Evolutionary conservation across 2,329 filamentous ascomycete species (phyloP).

Genomic region (Clonostachys sp.): DNA sequence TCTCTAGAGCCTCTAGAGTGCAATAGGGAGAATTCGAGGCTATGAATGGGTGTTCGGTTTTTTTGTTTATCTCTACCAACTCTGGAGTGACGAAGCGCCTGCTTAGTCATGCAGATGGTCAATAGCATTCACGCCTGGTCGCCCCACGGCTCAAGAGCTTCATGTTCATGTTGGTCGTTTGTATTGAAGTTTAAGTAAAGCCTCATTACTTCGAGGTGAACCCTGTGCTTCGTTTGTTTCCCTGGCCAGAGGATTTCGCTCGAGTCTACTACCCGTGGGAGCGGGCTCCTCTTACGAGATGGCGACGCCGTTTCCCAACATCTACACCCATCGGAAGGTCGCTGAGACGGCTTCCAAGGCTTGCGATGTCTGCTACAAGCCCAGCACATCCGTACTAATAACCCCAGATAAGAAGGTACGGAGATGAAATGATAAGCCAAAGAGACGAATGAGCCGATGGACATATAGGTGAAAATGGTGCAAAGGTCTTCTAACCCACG

Average conservation of each 20-base stretch:
- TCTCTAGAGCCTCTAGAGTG: too few relatives aligned
- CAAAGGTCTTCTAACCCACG: too few relatives aligned
- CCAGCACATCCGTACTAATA: constrained; percentile 80
- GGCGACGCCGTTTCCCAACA: constrained; percentile 59
- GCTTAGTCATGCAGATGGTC: not conserved
- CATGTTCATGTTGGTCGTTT: too few relatives aligned
- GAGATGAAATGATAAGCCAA: not conserved
- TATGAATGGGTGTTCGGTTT: not conserved
- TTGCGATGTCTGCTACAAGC: constrained; percentile 90
- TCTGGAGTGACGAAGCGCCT: not conserved
- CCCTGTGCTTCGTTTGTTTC: too few relatives aligned
- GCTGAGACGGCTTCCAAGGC: constrained; percentile 78
- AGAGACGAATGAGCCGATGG: not conserved
- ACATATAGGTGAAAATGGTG: too few relatives aligned
- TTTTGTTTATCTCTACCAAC: not conserved
- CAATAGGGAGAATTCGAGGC: too few relatives aligned
- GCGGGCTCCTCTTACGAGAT: constrained; percentile 17
- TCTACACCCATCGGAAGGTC: constrained; percentile 82
- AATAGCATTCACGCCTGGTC: too few relatives aligned
- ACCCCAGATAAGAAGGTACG: constrained; percentile 82
- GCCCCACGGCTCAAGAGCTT: too few relatives aligned
- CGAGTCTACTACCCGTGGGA: too few relatives aligned
- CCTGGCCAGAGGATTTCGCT: too few relatives aligned
- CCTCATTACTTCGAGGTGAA: too few relatives aligned
- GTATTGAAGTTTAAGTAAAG: too few relatives aligned